phyloP scores from a whole-genome alignment of 805 yeast species.

The Kazachstania africana region DNA sequence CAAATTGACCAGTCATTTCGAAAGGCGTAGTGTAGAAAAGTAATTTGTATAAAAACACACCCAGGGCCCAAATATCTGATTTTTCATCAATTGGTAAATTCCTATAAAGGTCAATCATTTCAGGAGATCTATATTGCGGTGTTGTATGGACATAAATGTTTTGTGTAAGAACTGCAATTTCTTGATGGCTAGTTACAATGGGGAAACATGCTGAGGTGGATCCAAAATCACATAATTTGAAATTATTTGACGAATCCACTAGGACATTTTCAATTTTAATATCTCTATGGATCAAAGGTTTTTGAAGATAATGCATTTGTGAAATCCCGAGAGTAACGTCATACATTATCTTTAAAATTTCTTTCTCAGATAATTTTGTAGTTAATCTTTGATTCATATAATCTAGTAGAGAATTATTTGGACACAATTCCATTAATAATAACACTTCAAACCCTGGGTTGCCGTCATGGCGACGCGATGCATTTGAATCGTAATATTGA shows the following conservation, averaged over 20 bases:
- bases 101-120: constrained; percentile 82
- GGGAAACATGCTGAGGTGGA: constrained; percentile 49
- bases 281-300: constrained; percentile 81
- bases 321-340: constrained; percentile 76
- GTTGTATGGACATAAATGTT: constrained; percentile 89
- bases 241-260: constrained; percentile 55
- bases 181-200: constrained; percentile 65
- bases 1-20: constrained; percentile 72
- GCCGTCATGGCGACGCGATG: constrained; percentile 37
- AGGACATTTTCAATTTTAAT: constrained; percentile 90
- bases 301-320: constrained; percentile 67
- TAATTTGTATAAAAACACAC: constrained; percentile 79
- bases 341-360: constrained; percentile 71
- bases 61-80: constrained; percentile 94
- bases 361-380: constrained; percentile 65
- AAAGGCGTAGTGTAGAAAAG: constrained; percentile 93
- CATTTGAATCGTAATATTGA: constrained; percentile 65
- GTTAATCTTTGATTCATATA: constrained; percentile 81
- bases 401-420: constrained; percentile 79
- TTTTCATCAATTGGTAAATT: constrained; percentile 84
- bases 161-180: constrained; percentile 64
- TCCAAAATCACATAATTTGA: constrained; percentile 90
- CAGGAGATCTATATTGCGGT: constrained; percentile 92
- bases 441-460: constrained; percentile 66
- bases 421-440: constrained; percentile 88